Percentiles rank a stretch among this genome's conserved stretches.
These are phyloP conservation scores for Clonostachys solani DNA, from an alignment of 2,329 filamentous ascomycete species.

Conservation along the genomic window DNA sequence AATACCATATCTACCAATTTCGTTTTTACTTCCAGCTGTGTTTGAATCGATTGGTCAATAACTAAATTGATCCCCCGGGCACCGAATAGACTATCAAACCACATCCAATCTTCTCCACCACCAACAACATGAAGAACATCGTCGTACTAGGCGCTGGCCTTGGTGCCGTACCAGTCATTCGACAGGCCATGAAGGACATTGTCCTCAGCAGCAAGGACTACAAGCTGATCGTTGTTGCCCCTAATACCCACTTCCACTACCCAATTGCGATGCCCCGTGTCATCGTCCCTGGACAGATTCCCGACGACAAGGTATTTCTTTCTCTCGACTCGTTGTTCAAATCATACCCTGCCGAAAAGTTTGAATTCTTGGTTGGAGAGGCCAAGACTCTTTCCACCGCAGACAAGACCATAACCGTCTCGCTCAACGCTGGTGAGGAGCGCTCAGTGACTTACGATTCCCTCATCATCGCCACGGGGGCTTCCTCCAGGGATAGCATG, in stretches of 20 bases:
- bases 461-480: constrained; percentile 51
- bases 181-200: constrained; percentile 42
- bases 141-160: constrained; percentile 46
- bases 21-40: too few species aligned
- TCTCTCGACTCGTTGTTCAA: constrained; percentile 37
- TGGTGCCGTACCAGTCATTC: constrained; percentile 40
- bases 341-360: constrained; percentile 38
- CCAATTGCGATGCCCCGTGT: constrained; percentile 40
- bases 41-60: too few species aligned
- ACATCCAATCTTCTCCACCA: not conserved
- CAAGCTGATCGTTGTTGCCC: constrained; percentile 40
- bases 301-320: constrained; percentile 30
- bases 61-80: not conserved
- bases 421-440: constrained; percentile 22
- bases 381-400: constrained; percentile 37
- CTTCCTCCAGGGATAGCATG: constrained; percentile 32
- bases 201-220: constrained; percentile 31
- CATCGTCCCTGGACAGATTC: constrained; percentile 38
- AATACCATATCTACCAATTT: too few species aligned
- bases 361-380: constrained; percentile 47
- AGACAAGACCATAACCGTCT: constrained; percentile 34
- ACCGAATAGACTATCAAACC: not conserved
- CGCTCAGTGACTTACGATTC: constrained; percentile 42
- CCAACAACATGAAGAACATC: constrained; percentile 26
- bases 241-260: constrained; percentile 46